Base-by-base conservation (phyloP, 345 rosid species). In the Theobroma cacao region DNA sequence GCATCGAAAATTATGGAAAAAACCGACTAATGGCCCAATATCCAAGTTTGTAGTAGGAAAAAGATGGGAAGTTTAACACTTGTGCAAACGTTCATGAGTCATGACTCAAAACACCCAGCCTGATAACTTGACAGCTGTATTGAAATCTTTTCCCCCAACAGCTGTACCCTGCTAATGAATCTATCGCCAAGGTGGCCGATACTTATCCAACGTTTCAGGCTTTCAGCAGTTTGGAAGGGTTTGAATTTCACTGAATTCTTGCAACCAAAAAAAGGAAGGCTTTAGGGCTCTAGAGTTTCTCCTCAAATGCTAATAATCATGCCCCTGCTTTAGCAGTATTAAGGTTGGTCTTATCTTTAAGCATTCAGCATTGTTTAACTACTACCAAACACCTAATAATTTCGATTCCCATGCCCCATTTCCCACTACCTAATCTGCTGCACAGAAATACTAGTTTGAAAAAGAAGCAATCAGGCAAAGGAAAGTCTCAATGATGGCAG, bases 331-430 rank as follows among this genome's bases (percentile, higher is more conserved):
- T 69, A 9, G 52, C 56, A 26, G n/a, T 26, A 26, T 45, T 45
- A 45, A 68, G 45, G 73, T 45, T 68, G 0, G 75, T 47, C 58
- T 47, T 17, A 68, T 69, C 38, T 69, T 69, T 28, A 69, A 69
- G 55, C 74, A 28, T 70, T 69, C 5, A 26, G 9, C 34, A 24
- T 41, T 69, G 72, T 70, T 48, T 47, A 26, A 70, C 26, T 14
- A 15, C 74, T 47, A 11, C 52, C 53, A 43, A n/a, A 2, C 61
- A 33, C 30, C 45, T 50, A 71, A 71, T 71, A 5, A 71, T 71
- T 50, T 71, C 61, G 75, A 71, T 71, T 50, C 58, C 7, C 2
- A 3, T 12, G 7, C 18, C 63, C 40, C 58, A 47, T 28, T 11
- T 68, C 50, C 33, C 52, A 41, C 33, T 28, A 17, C 56, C 75